These are phyloP conservation scores for Cephalotrichum gorgonifer DNA, from an alignment of 2,329 filamentous ascomycete genomes.

Conservation along the genomic window DNA sequence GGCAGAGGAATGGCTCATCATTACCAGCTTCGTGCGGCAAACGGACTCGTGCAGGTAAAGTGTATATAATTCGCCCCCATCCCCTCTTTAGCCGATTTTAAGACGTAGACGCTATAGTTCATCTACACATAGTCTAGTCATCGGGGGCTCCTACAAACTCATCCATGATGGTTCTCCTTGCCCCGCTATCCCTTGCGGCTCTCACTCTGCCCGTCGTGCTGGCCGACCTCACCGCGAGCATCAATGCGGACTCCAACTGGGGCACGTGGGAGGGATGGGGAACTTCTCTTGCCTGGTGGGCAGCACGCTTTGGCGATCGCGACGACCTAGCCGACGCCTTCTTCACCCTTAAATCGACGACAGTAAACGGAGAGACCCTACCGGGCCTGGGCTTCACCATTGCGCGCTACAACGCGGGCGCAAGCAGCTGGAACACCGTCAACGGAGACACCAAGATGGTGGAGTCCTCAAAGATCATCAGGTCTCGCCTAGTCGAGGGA, in stretches of 20 bases:
- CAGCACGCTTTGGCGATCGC: conserved; percentile 24
- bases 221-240: conserved; percentile 3
- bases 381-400: conserved; percentile 19
- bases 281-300: conserved; percentile 33
- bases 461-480: conserved; percentile 23
- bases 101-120: too few relatives aligned
- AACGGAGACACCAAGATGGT: conserved; percentile 21
- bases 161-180: too few relatives aligned
- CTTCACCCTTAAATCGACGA: conserved; percentile 22
- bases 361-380: not conserved
- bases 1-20: too few relatives aligned
- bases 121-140: too few relatives aligned
- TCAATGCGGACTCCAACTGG: conserved; percentile 15
- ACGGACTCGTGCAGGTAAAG: too few relatives aligned
- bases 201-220: too few relatives aligned
- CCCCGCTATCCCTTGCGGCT: too few relatives aligned
- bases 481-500: conserved; percentile 26
- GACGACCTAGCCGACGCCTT: conserved; percentile 29
- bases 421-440: conserved; percentile 23
- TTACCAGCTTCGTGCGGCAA: too few relatives aligned
- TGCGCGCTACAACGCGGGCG: conserved; percentile 31
- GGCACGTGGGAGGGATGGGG: conserved; percentile 34
- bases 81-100: too few relatives aligned
- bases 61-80: too few relatives aligned
- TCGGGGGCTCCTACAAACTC: too few relatives aligned